A percentile compares a stretch with the other conserved stretches of the same genome.
Evolutionary conservation across 2,329 filamentous ascomycete species (phyloP).

Genomic region (Phaeosphaeriaceae sp.): DNA sequence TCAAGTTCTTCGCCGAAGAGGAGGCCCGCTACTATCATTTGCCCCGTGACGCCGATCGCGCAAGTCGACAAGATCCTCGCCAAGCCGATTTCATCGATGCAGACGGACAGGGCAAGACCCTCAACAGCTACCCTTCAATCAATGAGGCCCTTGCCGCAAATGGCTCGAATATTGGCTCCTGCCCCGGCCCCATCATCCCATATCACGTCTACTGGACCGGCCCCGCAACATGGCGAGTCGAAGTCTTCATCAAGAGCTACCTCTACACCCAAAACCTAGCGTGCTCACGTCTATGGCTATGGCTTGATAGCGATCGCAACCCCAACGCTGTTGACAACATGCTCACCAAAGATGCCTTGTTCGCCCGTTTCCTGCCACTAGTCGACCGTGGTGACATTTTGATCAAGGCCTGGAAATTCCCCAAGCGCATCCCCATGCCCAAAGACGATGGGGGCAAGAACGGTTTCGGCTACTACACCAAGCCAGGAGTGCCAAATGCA

Average conservation of each 20-base stretch:
- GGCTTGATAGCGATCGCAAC: constrained; percentile 61
- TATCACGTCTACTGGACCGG: constrained; percentile 65
- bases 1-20: constrained; percentile 57
- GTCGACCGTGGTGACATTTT: constrained; percentile 61
- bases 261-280: constrained; percentile 64
- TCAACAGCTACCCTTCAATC: constrained; percentile 46
- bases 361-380: constrained; percentile 60
- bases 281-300: constrained; percentile 60
- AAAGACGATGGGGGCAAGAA: constrained; percentile 56
- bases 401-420: constrained; percentile 62
- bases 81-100: constrained; percentile 52
- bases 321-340: constrained; percentile 59
- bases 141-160: constrained; percentile 46
- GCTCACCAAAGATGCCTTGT: constrained; percentile 59
- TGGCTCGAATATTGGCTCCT: constrained; percentile 55
- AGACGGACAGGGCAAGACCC: constrained; percentile 51
- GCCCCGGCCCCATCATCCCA: constrained; percentile 62
- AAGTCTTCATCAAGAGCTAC: constrained; percentile 63
- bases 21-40: constrained; percentile 59
- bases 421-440: constrained; percentile 59
- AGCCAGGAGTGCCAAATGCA: constrained; percentile 51
- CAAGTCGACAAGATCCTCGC: constrained; percentile 51
- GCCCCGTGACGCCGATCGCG: constrained; percentile 50
- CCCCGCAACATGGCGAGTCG: constrained; percentile 63
- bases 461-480: constrained; percentile 58